phyloP scores from a whole-genome alignment of 2,329 filamentous ascomycete genomes.

The Chalaropsis thielavioides region DNA sequence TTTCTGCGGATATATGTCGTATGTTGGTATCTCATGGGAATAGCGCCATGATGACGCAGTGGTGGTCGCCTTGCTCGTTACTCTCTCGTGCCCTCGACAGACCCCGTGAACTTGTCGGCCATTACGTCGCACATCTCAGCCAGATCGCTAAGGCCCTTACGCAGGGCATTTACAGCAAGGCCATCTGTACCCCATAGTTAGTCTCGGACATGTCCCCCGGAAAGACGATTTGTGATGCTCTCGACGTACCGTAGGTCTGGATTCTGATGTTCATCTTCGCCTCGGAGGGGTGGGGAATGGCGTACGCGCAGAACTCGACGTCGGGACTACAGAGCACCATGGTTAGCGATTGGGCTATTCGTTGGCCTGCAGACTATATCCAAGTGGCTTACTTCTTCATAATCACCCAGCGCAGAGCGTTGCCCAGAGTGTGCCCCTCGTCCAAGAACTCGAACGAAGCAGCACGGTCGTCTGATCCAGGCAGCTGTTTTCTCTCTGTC shows the following conservation, averaged over 20 bases:
- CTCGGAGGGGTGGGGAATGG: conserved; percentile 93
- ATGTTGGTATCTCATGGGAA: not conserved
- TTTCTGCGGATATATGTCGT: conserved; percentile 2
- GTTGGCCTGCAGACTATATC: conserved; percentile 3
- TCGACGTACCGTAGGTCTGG: conserved; percentile 73
- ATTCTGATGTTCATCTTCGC: conserved; percentile 94
- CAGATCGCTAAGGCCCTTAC: conserved; percentile 79
- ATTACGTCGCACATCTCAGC: conserved; percentile 90
- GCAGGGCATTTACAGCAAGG: conserved; percentile 68
- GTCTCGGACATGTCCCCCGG: not conserved
- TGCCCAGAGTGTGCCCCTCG: conserved; percentile 91
- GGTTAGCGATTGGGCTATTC: not conserved
- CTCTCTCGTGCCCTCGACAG: conserved; percentile 37
- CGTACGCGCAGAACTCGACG: conserved; percentile 96
- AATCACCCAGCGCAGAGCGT: conserved; percentile 84
- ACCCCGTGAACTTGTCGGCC: conserved; percentile 67
- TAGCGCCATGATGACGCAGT: not conserved
- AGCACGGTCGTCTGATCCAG: conserved; percentile 71
- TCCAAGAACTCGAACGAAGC: conserved; percentile 90
- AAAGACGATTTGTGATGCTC: not conserved
- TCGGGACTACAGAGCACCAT: conserved; percentile 48
- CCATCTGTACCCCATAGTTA: conserved; percentile 40
- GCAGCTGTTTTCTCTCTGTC: conserved; percentile 45
- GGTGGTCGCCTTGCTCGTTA: not conserved
- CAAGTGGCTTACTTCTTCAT: conserved; percentile 79